Percentiles rank a stretch among this genome's conserved stretches.
Conservation (phyloP, 2,329 filamentous ascomycete genomes). For the Cladosporium sp. region DNA sequence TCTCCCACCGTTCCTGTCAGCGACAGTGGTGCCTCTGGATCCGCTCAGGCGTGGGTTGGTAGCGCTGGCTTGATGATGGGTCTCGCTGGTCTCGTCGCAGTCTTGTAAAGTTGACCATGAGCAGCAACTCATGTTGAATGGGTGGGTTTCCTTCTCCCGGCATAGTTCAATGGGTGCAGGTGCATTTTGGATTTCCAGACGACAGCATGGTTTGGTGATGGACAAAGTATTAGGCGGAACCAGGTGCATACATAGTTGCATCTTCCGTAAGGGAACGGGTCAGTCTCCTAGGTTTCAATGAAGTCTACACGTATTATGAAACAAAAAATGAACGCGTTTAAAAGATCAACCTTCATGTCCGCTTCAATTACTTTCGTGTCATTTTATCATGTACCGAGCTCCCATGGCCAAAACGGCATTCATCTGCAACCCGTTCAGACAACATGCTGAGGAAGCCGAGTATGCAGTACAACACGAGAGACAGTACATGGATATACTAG, state of each 20-base stretch:
- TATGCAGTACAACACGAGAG: not conserved
- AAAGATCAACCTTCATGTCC: not conserved
- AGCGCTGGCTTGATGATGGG: conserved; percentile 20
- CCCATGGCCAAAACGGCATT: not conserved
- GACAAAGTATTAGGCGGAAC: not conserved
- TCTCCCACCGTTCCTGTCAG: conserved; percentile 17
- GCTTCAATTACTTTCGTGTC: not conserved
- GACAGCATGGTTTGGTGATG: not conserved
- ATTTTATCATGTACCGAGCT: not conserved
- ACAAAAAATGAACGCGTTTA: not conserved
- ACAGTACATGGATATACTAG: too few species aligned
- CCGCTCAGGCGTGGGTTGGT: conserved; percentile 18
- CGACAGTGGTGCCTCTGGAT: conserved; percentile 16
- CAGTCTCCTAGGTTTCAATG: not conserved
- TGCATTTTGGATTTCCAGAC: not conserved
- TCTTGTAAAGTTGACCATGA: conserved; percentile 10
- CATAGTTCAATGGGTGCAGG: not conserved
- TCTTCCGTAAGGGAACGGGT: rapidly evolving
- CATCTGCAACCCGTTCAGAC: not conserved
- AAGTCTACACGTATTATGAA: not conserved
- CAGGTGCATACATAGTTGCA: not conserved
- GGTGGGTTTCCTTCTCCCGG: not conserved
- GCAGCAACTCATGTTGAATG: not conserved
- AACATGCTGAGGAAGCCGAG: not conserved
- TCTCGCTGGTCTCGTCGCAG: conserved; percentile 21